phyloP scores from a whole-genome alignment of 441 rosid genomes.

The Adansonia madagascariensis region DNA sequence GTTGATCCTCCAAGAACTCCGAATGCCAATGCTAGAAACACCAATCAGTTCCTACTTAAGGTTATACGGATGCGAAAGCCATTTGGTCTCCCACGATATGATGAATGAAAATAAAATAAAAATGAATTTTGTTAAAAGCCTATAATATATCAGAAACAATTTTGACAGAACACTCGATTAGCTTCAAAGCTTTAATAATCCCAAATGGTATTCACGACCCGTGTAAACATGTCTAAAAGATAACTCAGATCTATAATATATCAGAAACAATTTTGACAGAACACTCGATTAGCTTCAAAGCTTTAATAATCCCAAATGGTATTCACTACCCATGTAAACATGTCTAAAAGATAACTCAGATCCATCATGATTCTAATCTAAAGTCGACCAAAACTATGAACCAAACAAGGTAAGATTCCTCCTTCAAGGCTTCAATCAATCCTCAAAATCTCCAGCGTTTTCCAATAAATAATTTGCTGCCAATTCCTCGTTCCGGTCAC shows the following conservation, averaged over 20 bases:
- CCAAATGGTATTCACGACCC: conserved; percentile 4
- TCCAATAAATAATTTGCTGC: conserved; percentile 97
- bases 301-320: background rate
- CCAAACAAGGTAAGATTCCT: background rate
- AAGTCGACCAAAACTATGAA: conserved; percentile 21
- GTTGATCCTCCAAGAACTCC: no score
- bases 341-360: conserved; percentile 1
- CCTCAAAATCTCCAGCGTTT: conserved; percentile 91
- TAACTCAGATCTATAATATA: conserved; percentile 2
- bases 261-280: background rate
- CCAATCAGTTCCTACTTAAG: background rate
- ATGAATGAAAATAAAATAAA: background rate
- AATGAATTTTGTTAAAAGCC: background rate
- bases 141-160: conserved; percentile 10
- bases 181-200: background rate
- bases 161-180: background rate
- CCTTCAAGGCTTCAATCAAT: conserved; percentile 45
- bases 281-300: background rate
- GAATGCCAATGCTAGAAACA: background rate
- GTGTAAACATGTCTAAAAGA: conserved; percentile 2
- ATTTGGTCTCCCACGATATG: background rate
- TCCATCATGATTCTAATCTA: background rate
- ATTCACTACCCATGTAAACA: conserved; percentile 8
- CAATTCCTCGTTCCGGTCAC: conserved; percentile 95
- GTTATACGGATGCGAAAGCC: background rate